Base-by-base conservation (phyloP, 306 rosid species). In the Fragaria ananassa region DNA sequence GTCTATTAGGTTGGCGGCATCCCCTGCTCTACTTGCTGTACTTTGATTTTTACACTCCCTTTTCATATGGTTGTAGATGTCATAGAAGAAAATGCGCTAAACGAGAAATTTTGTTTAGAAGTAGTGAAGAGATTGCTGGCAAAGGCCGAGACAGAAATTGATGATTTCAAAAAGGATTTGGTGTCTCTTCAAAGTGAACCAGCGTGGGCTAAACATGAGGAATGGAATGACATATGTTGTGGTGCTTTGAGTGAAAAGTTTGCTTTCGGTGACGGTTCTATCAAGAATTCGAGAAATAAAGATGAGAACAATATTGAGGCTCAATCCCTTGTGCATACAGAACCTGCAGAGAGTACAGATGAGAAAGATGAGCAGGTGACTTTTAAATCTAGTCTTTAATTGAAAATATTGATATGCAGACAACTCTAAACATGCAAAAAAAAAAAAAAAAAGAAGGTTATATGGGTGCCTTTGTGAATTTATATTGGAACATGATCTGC, bases 61-160 rank as follows among this genome's bases (percentile, higher is more conserved):
- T 79, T 29, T 81, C 37, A 76, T 71, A 25, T 79, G 61, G 67
- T 63, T 45, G 27, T 77, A 93, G 97, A 93, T 86, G 68, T 39
- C 61, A 85, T 89, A 46, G 93, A 89, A 82, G 97, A 93, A 83
- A 79, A 82, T 83, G 84, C 83, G 34, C 78, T 88, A 88, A 81
- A 90, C 47, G 85, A 71, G 82, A 84, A 82, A 74, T 85, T 67
- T 60, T 87, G 92, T 66, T 67, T 89, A 72, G 88, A 81, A 77
- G 96, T 88, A 78, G 79, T 90, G 78, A 78, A 81, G 79, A 79
- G 79, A 81, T 84, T 84, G 83, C 79, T 86, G 75, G 75, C 72
- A 69, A 81, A 85, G 70, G 93, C 87, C 3, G 90, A 88, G 72
- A 72, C 44, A 47, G 96, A 90, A 75, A 83, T 89, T 42, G 86